Evolutionary conservation across 768 basidiomycete species (phyloP), one percentile per base, ranked within the genome.

Genomic region (Dacryopinax primogenitus): DNA sequence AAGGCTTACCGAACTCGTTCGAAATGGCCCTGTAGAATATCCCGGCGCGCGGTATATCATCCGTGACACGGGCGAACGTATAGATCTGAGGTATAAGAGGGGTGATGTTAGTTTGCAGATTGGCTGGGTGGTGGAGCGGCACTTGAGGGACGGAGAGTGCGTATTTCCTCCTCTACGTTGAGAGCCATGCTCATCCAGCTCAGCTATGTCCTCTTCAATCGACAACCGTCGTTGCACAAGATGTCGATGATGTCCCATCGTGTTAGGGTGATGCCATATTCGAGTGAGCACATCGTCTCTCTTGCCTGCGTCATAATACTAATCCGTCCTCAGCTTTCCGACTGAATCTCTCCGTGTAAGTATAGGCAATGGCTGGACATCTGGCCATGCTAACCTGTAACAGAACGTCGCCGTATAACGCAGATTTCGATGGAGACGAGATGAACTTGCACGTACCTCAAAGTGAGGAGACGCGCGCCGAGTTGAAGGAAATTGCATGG

Each of bases 181-280:
- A 70, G 68, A 28, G 69, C 32, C 66, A 63, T 2, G 67, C 64
- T 66, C 30, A 45, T 51, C 11, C 33, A 63, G 23, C 64, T 37
- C 35, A 93, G 91, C 72, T 93, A 80, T 69, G 90, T 97, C 23
- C 78, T 99, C 63, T 98, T 99, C 79, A 98, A 99, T 75, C 94
- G 96, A 63, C 96, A 99, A 73, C 96, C 96, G 12, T 90, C 86
- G 82, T 77, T 98, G 75, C 96, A 99, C 76, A 99, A 99, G 77
- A 98, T 98, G 96, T 95, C 92, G 81, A 98, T 98, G 96, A 98
- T 98, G 96, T 90, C 90, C 75, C 96, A 98, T 78, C 86, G 94
- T 35, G 90, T 98, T 33, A 92, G 89, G 72, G 78, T 98, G 67
- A 96, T 98, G 93, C 90, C 91, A 13, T 97, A 98, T 76, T 98